Base-by-base conservation (phyloP, 371 early-diverging fungal species). In the Rhizopus delemar region DNA sequence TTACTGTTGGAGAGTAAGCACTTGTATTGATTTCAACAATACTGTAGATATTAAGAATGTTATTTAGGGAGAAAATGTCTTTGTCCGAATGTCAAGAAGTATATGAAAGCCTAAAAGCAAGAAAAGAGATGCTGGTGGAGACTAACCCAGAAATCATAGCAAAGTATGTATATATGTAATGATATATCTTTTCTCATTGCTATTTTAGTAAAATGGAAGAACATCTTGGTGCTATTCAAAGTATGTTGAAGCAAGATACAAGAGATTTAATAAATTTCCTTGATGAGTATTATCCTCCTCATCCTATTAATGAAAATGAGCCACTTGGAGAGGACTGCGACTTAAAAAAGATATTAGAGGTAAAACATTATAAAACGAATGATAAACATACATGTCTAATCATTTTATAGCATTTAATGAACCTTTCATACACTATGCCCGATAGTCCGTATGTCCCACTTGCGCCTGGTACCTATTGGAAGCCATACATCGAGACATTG, bases 401-500 rank as follows among this genome's bases (percentile, higher is more conserved):
- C 22, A 39, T 15, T 50, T 4, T 38, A 38, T 57, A 58, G 36
- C 56, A 86, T 51, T 50, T 86, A 32, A 82, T 86, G 83, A 86
- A 86, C 51, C 54, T 69, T n/a, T 71, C 79, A 1, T 71, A 73
- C 13, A 53, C 65, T 15, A 62, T 59, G 8, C 80, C 82, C 4
- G 67, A 66, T 11, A 67, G 81, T 46, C 83, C 86, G 0, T 86
- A 84, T 45, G 28, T 82, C 8, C 35, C 52, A 2, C 48, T 86
- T 9, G 59, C 61, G 13, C 69, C 64, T 16, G 82, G 83, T 2
- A 69, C 68, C 2, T 84, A 74, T 39, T 82, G 82, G 76, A 65
- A 80, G 7, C 86, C 86, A 0, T 81, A 86, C 49, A 69, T 84
- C 32, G 78, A 86, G 53, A 77, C 79, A 15, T 46, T 84, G 12